Evolutionary conservation across 306 rosid species (phyloP).

Genomic region (Vigna nakashimae): DNA sequence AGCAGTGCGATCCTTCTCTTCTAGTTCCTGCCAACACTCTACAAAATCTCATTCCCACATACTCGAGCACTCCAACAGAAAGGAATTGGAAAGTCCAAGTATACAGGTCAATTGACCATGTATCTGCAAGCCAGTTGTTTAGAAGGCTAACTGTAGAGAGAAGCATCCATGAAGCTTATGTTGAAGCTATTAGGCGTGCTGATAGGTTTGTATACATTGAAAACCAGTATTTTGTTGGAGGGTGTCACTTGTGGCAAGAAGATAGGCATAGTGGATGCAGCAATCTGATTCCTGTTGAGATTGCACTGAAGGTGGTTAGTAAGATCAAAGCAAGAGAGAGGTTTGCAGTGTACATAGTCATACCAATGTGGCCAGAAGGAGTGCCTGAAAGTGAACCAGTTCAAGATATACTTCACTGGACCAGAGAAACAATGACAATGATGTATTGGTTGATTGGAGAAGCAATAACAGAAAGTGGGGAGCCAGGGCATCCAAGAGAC

Average conservation of each 20-base stretch:
- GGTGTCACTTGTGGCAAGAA: conserved; percentile 84
- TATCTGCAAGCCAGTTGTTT: conserved; percentile 75
- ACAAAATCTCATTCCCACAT: conserved; percentile 53
- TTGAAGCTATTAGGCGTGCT: conserved; percentile 84
- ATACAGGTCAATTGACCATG: conserved; percentile 79
- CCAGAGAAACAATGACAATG: conserved; percentile 85
- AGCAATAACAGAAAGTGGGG: conserved; percentile 76
- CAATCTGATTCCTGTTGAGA: conserved; percentile 88
- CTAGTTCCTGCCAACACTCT: conserved; percentile 66
- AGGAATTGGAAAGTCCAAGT: conserved; percentile 91
- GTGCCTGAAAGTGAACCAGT: conserved; percentile 83
- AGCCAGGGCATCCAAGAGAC: conserved; percentile 74
- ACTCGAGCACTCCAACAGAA: conserved; percentile 44
- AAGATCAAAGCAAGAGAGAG: conserved; percentile 86
- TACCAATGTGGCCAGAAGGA: conserved; percentile 99
- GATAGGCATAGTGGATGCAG: conserved; percentile 75
- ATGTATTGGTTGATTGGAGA: conserved; percentile 87
- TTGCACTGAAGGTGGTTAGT: conserved; percentile 77
- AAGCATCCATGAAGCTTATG: conserved; percentile 91
- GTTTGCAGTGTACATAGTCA: conserved; percentile 81
- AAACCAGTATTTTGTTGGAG: conserved; percentile 94
- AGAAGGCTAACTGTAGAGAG: conserved; percentile 73
- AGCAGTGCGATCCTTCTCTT: conserved; percentile 73
- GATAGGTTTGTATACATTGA: conserved; percentile 90
- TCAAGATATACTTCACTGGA: conserved; percentile 86